These are phyloP conservation scores for Phytophthora palmivora DNA, from an alignment of 352 stramenopile genomes.

Conservation along the genomic window DNA sequence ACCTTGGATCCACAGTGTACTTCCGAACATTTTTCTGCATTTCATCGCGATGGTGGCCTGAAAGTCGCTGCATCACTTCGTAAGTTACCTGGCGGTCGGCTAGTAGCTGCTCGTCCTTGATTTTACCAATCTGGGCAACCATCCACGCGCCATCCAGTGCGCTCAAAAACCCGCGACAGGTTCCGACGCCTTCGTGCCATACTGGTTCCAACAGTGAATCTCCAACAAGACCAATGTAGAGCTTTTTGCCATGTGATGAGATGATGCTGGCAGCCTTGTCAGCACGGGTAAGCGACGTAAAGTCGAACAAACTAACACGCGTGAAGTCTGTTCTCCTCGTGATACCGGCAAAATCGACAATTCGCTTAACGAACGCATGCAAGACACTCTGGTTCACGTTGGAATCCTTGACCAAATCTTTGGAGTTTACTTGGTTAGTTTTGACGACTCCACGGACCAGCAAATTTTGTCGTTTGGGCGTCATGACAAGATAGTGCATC, in stretches of 20 bases:
- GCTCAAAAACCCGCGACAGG: constrained; percentile 78
- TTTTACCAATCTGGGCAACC: constrained; percentile 65
- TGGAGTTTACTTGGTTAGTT: constrained; percentile 57
- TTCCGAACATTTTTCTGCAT: constrained; percentile 81
- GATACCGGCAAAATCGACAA: constrained; percentile 72
- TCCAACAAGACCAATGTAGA: constrained; percentile 77
- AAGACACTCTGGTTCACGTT: constrained; percentile 61
- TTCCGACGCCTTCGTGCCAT: constrained; percentile 81
- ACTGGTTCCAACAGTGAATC: constrained; percentile 82
- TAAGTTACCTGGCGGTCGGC: constrained; percentile 70
- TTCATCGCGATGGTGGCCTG: constrained; percentile 63
- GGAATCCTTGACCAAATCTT: constrained; percentile 57
- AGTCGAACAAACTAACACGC: constrained; percentile 76
- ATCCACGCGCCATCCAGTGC: constrained; percentile 77
- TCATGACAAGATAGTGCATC: constrained; percentile 89
- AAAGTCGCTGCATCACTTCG: constrained; percentile 68
- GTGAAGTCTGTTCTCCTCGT: constrained; percentile 56
- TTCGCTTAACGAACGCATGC: constrained; percentile 59
- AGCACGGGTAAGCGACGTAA: constrained; percentile 70
- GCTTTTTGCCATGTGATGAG: constrained; percentile 61
- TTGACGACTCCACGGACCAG: constrained; percentile 66
- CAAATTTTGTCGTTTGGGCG: constrained; percentile 68
- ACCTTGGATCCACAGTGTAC: constrained; percentile 71
- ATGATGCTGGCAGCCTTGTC: constrained; percentile 69
- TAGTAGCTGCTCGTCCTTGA: constrained; percentile 67